These are phyloP conservation scores for Delonix regia DNA, from an alignment of 306 rosid genomes.

Conservation along the genomic window DNA sequence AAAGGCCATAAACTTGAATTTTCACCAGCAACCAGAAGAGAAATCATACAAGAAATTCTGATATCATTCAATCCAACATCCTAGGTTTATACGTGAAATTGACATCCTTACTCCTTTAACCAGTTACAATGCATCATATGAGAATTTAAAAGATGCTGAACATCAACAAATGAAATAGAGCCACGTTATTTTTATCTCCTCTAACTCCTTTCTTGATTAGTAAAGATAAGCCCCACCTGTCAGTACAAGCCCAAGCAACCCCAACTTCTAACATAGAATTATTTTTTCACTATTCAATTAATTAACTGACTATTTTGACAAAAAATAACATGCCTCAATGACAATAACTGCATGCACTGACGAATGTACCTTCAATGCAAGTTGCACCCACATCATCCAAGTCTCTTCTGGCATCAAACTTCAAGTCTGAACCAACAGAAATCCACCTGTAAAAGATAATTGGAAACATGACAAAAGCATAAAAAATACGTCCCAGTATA, in stretches of 20 bases:
- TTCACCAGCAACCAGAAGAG: neutral
- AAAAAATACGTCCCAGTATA: conserved; percentile 36
- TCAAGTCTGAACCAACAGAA: conserved; percentile 99
- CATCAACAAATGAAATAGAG: neutral
- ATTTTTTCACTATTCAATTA: neutral
- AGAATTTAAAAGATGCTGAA: conserved; percentile 1
- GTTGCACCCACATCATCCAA: conserved; percentile 91
- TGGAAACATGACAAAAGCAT: conserved; percentile 42
- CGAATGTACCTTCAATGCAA: conserved; percentile 63
- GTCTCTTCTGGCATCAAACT: conserved; percentile 98
- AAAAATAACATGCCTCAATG: conserved; percentile 7
- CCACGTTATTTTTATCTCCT: neutral
- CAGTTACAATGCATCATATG: neutral
- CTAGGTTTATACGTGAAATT: neutral
- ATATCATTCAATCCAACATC: neutral
- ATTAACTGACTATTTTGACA: conserved; percentile 4
- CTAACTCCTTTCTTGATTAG: conserved; percentile 1
- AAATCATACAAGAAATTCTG: neutral
- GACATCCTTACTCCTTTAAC: conserved; percentile 16
- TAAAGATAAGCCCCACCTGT: neutral
- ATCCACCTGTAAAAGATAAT: conserved; percentile 85
- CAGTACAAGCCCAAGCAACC: neutral
- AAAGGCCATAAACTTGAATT: neutral
- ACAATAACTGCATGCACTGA: conserved; percentile 8
- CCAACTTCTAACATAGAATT: neutral